phyloP scores from a whole-genome alignment of 192 early-diverging fungal genomes.

The Entomortierella parvispora region DNA sequence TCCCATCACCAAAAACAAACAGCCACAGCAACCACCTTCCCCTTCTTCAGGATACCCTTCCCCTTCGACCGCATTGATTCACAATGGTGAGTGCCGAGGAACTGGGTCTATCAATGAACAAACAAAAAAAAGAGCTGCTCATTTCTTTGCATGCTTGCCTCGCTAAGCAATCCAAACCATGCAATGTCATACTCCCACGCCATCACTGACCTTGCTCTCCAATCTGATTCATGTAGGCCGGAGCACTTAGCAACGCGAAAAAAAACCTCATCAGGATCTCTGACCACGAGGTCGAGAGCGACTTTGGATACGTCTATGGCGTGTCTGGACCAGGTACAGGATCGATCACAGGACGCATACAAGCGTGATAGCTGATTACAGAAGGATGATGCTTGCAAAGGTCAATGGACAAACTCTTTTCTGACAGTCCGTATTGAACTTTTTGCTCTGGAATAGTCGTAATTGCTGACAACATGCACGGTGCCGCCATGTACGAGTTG shows the following conservation, averaged over 20 bases:
- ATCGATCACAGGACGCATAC: not conserved
- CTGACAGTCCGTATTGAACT: constrained; percentile 6
- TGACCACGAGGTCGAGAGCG: constrained; percentile 86
- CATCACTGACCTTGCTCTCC: no score
- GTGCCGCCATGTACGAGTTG: constrained; percentile 98
- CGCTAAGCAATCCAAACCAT: no score
- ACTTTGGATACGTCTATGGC: constrained; percentile 93
- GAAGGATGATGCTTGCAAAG: no score
- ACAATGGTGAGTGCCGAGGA: no score
- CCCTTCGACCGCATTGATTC: no score
- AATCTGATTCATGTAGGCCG: constrained; percentile 68
- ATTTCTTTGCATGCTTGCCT: no score
- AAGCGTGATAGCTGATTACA: not conserved
- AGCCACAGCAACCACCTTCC: no score
- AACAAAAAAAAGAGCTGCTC: no score
- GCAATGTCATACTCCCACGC: no score
- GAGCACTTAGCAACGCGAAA: constrained; percentile 90
- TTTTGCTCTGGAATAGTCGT: constrained; percentile 74
- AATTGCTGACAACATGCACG: constrained; percentile 97
- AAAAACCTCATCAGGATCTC: constrained; percentile 84
- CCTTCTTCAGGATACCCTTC: no score
- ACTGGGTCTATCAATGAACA: no score
- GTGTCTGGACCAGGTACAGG: constrained; percentile 96
- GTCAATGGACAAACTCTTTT: not conserved
- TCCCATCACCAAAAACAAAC: no score